phyloP scores from a whole-genome alignment of 768 basidiomycete species.

The Macrolepiota dolichaula region DNA sequence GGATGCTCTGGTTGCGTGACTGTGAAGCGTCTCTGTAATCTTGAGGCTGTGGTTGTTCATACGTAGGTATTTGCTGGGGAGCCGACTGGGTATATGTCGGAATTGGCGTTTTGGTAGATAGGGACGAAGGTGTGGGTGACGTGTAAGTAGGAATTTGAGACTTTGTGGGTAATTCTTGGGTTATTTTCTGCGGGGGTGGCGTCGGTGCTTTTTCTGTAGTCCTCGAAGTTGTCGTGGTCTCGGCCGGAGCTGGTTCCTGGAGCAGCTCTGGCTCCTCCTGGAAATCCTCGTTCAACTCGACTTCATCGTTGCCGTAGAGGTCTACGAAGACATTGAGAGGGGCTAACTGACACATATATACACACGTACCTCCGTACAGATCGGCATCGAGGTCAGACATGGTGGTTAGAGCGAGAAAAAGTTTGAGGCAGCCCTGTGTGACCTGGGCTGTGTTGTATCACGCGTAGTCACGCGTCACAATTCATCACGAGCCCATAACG shows the following conservation, averaged over 20 bases:
- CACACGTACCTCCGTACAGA: slow-evolving; percentile 77
- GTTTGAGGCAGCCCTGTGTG: background rate
- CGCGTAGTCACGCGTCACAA: slow-evolving; percentile 17
- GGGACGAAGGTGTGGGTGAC: slow-evolving; percentile 18
- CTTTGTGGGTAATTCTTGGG: slow-evolving; percentile 20
- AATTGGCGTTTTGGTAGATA: background rate
- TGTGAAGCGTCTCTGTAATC: slow-evolving; percentile 45
- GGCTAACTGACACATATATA: background rate
- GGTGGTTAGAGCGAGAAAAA: slow-evolving; percentile 25
- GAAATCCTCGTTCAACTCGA: slow-evolving; percentile 49
- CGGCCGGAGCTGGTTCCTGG: slow-evolving; percentile 14
- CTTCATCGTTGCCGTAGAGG: slow-evolving; percentile 73
- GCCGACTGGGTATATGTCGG: slow-evolving; percentile 24
- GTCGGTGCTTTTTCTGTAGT: slow-evolving; percentile 6
- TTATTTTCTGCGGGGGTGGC: slow-evolving; percentile 17
- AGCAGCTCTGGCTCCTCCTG: slow-evolving; percentile 20
- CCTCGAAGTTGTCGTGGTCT: slow-evolving; percentile 8
- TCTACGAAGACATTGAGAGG: slow-evolving; percentile 35
- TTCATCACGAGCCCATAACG: background rate
- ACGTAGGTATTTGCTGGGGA: slow-evolving; percentile 77
- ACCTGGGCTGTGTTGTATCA: slow-evolving; percentile 7
- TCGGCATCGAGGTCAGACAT: slow-evolving; percentile 89
- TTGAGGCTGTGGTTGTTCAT: slow-evolving; percentile 57
- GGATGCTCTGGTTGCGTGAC: slow-evolving; percentile 36
- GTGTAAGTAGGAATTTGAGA: slow-evolving; percentile 28